Conservation (phyloP, 2,329 filamentous ascomycete genomes). For the Hirsutella rhossiliensis region DNA sequence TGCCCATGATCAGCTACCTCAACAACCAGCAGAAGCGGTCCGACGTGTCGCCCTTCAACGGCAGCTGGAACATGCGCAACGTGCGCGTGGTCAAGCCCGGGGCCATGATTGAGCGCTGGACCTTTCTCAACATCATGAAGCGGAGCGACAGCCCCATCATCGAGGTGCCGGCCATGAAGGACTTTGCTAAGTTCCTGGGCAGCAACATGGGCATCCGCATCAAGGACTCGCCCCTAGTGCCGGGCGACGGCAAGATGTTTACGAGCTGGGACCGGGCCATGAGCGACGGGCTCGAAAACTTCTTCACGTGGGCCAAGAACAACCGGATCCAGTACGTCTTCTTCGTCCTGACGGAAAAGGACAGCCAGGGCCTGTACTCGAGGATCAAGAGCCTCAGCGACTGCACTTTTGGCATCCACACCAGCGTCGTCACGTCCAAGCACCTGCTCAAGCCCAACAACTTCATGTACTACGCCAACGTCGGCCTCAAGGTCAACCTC, state of each 20-base stretch:
- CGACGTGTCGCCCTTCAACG: slow-evolving; percentile 27
- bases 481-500: slow-evolving; percentile 69
- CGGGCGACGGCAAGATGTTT: slow-evolving; percentile 5
- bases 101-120: slow-evolving; percentile 33
- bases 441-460: slow-evolving; percentile 21
- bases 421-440: slow-evolving; percentile 45
- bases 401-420: slow-evolving; percentile 52
- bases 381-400: slow-evolving; percentile 59
- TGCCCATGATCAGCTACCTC: slow-evolving; percentile 51
- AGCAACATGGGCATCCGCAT: slow-evolving; percentile 27
- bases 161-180: slow-evolving; percentile 10
- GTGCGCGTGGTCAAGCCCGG: slow-evolving; percentile 44
- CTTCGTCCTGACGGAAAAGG: slow-evolving; percentile 42
- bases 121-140: slow-evolving; percentile 29
- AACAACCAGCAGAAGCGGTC: slow-evolving; percentile 8
- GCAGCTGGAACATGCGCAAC: slow-evolving; percentile 57
- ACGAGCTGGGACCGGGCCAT: slow-evolving; percentile 4
- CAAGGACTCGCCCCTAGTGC: slow-evolving; percentile 6
- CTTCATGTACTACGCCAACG: slow-evolving; percentile 50
- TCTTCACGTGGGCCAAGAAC: slow-evolving; percentile 18
- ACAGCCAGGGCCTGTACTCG: slow-evolving; percentile 45
- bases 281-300: slow-evolving; percentile 10
- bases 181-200: slow-evolving; percentile 24
- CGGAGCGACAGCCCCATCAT: slow-evolving; percentile 7
- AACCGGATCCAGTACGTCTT: slow-evolving; percentile 38